Base-by-base conservation (phyloP, 352 stramenopile genomes). In the Thalassiosira delicatula region DNA sequence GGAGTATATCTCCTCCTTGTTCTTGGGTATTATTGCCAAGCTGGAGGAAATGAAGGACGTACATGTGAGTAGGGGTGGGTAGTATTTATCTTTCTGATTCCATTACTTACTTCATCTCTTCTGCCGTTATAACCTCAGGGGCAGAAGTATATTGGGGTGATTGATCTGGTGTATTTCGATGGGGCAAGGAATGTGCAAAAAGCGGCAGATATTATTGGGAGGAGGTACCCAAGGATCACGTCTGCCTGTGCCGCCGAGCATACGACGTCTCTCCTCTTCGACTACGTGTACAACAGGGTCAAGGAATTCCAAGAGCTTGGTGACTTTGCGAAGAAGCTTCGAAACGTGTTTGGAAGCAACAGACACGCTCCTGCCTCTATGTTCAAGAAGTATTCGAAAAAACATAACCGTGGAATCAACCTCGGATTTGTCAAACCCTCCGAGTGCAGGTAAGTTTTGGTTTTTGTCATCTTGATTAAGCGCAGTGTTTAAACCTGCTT, bases 271-370 rank as follows among this genome's bases (percentile, higher is more conserved):
- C n/a, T n/a, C n/a, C n/a, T n/a, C n/a, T n/a, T n/a, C n/a, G n/a
- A n/a, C 3, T 21, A 63, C 33, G 61, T 19, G 19, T 65, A 32
- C 63, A 51, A 33, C 33, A 32, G 25, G 53, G 79, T 0, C 74
- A 83, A 60, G 73, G 66, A 1, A 72, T 85, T 51, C 29, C 70
- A 53, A 84, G 70, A 57, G 21, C 29, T 21, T 74, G 57, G 30
- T 21, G 70, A 19, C 27, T 85, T 3, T 81, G 81, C 66, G n/a
- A n/a, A n/a, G n/a, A n/a, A n/a, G n/a, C n/a, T n/a, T n/a, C n/a
- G n/a, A n/a, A 77, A 78, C 66, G 66, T 81, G 0, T 87, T 87
- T 80, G 66, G 73, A 3, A 8, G 54, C n/a, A 63, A 63, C 21
- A 63, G n/a, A n/a, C n/a, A n/a, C n/a, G n/a, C n/a, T n/a, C n/a